These are phyloP conservation scores for Rhodotorula sphaerocarpa DNA, from an alignment of 768 basidiomycete species.

Conservation along the genomic window DNA sequence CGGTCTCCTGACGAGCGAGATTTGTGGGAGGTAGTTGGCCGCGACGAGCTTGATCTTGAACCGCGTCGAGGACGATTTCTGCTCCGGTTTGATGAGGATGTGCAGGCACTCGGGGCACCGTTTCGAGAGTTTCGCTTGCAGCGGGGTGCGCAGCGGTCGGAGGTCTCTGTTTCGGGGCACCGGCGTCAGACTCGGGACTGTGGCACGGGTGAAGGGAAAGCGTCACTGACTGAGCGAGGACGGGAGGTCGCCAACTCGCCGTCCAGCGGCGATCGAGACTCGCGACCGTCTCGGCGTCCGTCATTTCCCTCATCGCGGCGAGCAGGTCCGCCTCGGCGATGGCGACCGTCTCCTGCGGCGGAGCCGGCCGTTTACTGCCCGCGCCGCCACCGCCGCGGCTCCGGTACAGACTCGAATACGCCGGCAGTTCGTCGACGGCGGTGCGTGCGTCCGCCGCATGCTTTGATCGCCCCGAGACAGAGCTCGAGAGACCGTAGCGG, in stretches of 20 bases:
- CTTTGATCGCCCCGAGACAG: too few species aligned
- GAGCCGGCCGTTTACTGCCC: neutral
- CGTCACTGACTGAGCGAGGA: slow-evolving; percentile 54
- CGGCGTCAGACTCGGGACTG: neutral
- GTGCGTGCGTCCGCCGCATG: slow-evolving; percentile 18
- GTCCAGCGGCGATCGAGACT: slow-evolving; percentile 71
- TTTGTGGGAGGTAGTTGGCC: slow-evolving; percentile 82
- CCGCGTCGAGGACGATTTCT: slow-evolving; percentile 85
- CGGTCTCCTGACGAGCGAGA: slow-evolving; percentile 55
- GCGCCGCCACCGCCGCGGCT: slow-evolving; percentile 1
- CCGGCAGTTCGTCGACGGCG: slow-evolving; percentile 41
- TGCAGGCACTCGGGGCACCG: slow-evolving; percentile 89
- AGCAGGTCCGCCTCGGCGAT: slow-evolving; percentile 51
- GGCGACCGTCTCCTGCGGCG: slow-evolving; percentile 9
- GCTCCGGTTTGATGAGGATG: slow-evolving; percentile 95
- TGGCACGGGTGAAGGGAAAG: neutral
- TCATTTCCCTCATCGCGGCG: slow-evolving; percentile 57
- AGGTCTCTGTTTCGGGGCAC: slow-evolving; percentile 55
- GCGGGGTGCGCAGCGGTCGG: slow-evolving; percentile 77
- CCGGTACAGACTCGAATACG: slow-evolving; percentile 28
- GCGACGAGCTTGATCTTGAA: slow-evolving; percentile 98
- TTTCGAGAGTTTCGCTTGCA: slow-evolving; percentile 89
- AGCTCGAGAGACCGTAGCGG: too few species aligned
- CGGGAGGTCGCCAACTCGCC: slow-evolving; percentile 64
- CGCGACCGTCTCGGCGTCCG: slow-evolving; percentile 53